These are phyloP conservation scores for Begonia loranthoides DNA, from an alignment of 306 rosid species.

Conservation along the genomic window DNA sequence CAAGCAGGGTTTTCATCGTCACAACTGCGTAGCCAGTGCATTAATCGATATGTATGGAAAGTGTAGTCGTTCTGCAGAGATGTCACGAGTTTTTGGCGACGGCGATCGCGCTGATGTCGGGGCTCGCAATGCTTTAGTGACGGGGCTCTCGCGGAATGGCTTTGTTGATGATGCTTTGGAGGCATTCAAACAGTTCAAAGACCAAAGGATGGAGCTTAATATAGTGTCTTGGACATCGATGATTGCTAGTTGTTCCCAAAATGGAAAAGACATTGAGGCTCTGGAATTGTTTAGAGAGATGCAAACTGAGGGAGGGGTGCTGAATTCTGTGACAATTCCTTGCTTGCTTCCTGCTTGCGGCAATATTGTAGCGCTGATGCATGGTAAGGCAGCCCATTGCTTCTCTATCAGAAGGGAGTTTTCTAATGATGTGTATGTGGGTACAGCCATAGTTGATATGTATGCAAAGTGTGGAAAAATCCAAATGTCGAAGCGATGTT, in stretches of 20 bases:
- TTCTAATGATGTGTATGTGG: constrained; percentile 44
- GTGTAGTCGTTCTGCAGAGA: constrained; percentile 31
- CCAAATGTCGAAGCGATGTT: constrained; percentile 35
- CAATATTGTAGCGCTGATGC: constrained; percentile 52
- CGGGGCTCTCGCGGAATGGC: constrained; percentile 69
- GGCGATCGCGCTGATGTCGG: constrained; percentile 38
- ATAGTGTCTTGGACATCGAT: constrained; percentile 74
- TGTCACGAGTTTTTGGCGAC: constrained; percentile 48
- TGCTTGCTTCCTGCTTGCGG: constrained; percentile 87
- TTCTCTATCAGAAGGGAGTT: constrained; percentile 51
- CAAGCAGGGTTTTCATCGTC: constrained; percentile 34
- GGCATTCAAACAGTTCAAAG: constrained; percentile 31
- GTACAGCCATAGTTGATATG: constrained; percentile 60
- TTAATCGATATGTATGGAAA: constrained; percentile 68
- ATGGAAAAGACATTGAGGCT: constrained; percentile 66
- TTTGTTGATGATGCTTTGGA: constrained; percentile 48
- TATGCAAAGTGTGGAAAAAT: constrained; percentile 67
- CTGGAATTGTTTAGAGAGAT: constrained; percentile 60
- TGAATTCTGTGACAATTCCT: constrained; percentile 64
- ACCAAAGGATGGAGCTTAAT: constrained; percentile 33
- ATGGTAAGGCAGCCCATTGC: constrained; percentile 65
- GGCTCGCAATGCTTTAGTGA: constrained; percentile 49
- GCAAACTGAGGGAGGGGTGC: constrained; percentile 58
- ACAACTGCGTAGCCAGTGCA: constrained; percentile 39
- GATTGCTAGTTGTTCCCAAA: constrained; percentile 55